These are phyloP conservation scores for Pontederia crassipes DNA, from an alignment of 176 grass and related monocot species.

Conservation along the genomic window DNA sequence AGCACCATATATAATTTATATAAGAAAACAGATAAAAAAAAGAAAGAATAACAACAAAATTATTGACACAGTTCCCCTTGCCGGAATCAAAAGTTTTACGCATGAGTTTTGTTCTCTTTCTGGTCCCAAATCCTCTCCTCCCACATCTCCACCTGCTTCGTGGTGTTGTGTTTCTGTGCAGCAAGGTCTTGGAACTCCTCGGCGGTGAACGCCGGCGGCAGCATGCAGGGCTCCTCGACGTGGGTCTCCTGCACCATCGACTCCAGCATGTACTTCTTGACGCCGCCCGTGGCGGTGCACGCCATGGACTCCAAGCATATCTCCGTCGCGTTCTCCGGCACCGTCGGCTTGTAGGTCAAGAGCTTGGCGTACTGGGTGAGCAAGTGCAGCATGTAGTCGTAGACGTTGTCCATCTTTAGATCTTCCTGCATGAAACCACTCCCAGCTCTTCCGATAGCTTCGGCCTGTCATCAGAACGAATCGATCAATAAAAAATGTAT, in stretches of 20 bases:
- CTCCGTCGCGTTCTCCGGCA: constrained; percentile 35
- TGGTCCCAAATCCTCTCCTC: not conserved
- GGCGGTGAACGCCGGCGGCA: constrained; percentile 32
- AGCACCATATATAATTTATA: too few species aligned
- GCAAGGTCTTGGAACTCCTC: constrained; percentile 20
- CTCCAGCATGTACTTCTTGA: constrained; percentile 29
- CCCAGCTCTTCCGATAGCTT: constrained; percentile 29
- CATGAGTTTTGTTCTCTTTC: too few species aligned
- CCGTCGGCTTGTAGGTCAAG: constrained; percentile 34
- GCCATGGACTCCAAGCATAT: constrained; percentile 39
- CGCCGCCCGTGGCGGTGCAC: constrained; percentile 9
- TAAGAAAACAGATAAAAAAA: too few species aligned
- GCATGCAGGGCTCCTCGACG: constrained; percentile 22
- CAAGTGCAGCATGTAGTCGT: constrained; percentile 66
- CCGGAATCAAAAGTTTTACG: too few species aligned
- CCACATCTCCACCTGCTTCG: constrained; percentile 21
- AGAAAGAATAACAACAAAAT: too few species aligned
- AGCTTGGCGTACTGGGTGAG: constrained; percentile 52
- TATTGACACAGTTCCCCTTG: too few species aligned
- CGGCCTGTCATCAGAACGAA: constrained; percentile 1
- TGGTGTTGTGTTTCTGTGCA: not conserved
- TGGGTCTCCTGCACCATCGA: constrained; percentile 24
- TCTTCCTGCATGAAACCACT: constrained; percentile 38
- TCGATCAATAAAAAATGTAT: not conserved
- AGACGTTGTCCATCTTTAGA: constrained; percentile 51